Percentiles rank a stretch among this genome's conserved stretches.
Conservation (phyloP, 2,329 filamentous ascomycete species). For the Clonostachys rosea region DNA sequence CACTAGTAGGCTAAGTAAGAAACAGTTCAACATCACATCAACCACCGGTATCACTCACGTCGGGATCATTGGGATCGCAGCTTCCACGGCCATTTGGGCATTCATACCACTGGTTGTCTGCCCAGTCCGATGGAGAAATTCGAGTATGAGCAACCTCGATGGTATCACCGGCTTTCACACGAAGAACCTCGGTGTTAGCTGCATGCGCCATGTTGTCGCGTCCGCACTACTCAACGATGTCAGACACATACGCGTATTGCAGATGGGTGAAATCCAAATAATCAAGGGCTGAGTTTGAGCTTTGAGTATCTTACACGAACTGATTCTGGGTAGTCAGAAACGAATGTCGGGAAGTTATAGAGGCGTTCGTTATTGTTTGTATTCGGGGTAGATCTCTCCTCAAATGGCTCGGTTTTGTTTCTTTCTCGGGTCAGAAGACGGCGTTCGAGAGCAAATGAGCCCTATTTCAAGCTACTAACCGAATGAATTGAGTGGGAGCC, state of each 20-base stretch:
- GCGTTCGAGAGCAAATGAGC: neutral
- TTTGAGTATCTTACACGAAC: neutral
- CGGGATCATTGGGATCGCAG: neutral
- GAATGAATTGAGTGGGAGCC: neutral
- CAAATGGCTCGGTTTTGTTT: conserved; percentile 1
- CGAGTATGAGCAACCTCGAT: conserved; percentile 1
- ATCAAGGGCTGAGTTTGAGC: neutral
- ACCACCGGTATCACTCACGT: no score
- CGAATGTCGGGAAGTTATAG: conserved; percentile 1
- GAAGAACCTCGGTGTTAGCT: neutral
- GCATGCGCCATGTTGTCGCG: conserved; percentile 1
- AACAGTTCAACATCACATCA: no score
- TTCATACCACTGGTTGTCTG: neutral
- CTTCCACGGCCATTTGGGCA: neutral
- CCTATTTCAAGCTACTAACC: neutral
- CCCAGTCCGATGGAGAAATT: neutral
- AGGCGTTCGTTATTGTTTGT: neutral
- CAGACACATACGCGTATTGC: neutral
- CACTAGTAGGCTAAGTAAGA: neutral
- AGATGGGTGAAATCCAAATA: neutral
- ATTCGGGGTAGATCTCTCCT: neutral
- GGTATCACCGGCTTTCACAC: neutral
- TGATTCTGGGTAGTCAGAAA: neutral
- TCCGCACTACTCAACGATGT: neutral
- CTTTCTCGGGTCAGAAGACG: neutral